A percentile compares a stretch with the other conserved stretches of the same genome.
Evolutionary conservation across 257 asterid genomes (phyloP).

Genomic region (Solanum sitiens): DNA sequence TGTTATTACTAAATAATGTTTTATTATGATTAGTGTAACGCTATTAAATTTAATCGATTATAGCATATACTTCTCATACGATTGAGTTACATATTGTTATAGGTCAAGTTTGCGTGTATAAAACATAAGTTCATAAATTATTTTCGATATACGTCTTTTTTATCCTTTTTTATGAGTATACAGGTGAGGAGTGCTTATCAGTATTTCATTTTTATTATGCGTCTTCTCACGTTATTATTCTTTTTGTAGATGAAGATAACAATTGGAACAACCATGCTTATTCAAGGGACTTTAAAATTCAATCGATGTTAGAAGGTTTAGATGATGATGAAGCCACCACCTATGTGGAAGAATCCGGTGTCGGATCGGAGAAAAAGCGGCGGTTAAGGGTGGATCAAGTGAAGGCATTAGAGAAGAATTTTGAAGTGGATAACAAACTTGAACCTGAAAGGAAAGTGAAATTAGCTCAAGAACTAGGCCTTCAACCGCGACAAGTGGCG

Average conservation of each 20-base stretch:
- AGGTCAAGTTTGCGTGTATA: not conserved
- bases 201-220: not conserved
- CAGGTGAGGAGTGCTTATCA: not conserved
- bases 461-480: slow-evolving; percentile 68
- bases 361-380: slow-evolving; percentile 56
- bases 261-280: slow-evolving; percentile 31
- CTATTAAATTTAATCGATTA: not conserved
- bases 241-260: slow-evolving; percentile 34
- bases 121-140: not conserved
- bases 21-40: not conserved
- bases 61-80: not conserved
- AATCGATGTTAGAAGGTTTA: slow-evolving; percentile 55
- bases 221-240: not conserved
- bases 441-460: slow-evolving; percentile 84
- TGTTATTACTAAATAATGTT: not conserved
- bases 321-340: slow-evolving; percentile 59
- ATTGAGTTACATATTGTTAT: not conserved
- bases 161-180: not conserved
- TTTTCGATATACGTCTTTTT: too few species aligned
- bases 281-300: slow-evolving; percentile 37
- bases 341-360: slow-evolving; percentile 52
- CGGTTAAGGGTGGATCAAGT: slow-evolving; percentile 67
- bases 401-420: slow-evolving; percentile 77
- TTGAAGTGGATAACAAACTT: slow-evolving; percentile 80
- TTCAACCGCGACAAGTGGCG: slow-evolving; percentile 94